Evolutionary conservation across 176 grass and related monocot species (phyloP), one percentile per base, ranked within the genome.

Genomic region (bread wheat (Triticum aestivum)): DNA sequence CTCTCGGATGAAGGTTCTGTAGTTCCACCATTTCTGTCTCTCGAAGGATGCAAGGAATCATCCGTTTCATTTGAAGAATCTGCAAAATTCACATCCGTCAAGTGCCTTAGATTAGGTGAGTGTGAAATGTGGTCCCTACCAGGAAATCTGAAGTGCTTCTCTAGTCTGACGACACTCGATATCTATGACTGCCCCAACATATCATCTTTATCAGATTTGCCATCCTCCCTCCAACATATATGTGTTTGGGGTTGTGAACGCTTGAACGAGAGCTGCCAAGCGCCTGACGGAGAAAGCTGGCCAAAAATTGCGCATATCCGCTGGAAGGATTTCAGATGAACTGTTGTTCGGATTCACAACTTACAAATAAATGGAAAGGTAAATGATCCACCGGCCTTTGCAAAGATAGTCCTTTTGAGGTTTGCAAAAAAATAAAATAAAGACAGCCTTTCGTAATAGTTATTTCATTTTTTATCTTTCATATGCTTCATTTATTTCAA

Each of bases 101-200:
- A 77, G 47, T 0, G 1, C 0, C 26, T 86, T 8, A 0, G 0
- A 1, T 32, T 66, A 11, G 5, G 0, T 0, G 0, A 0, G 0
- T 88, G 38, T 0, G 1, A 14, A 10, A 84, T 71, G 12, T 35
- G 33, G 0, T 83, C 52, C 27, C 65, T 79, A 0, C 80, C 79
- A 59, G 0, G 1, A 83, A 88, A 78, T 49, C 12, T 83, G 0
- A 83, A 70, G 27, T 20, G 18, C 21, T 6, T 88, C 1, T 61
- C 86, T 0, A 24, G 13, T 69, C 64, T 83, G 5, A 0, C 3
- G 2, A 44, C 0, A 0, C 79, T 77, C 1, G 0, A 2, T 0
- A 68, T 88, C 15, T 0, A 0, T 0, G 0, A 0, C 0, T 88
- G 71, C 11, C 45, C 33, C 8, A 88, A 88, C 8, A 77, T 88